These are phyloP conservation scores for Clitopilus hobsonii DNA, from an alignment of 768 basidiomycete species.

Conservation along the genomic window DNA sequence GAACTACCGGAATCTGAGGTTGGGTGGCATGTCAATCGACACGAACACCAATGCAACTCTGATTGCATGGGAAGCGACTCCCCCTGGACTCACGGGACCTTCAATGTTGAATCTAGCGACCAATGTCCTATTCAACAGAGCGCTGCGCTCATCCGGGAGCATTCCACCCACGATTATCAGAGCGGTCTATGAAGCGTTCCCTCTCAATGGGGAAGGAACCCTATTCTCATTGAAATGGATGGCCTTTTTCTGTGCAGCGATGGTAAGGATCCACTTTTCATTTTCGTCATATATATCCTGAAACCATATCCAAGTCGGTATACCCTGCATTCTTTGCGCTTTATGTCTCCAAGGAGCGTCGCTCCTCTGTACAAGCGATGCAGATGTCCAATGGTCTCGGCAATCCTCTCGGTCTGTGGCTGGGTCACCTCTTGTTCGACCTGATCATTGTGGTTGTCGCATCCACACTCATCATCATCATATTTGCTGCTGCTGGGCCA, in stretches of 20 bases:
- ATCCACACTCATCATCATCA: slow-evolving; percentile 57
- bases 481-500: slow-evolving; percentile 47
- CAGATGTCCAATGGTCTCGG: slow-evolving; percentile 74
- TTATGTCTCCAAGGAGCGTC: slow-evolving; percentile 71
- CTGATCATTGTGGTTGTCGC: slow-evolving; percentile 52
- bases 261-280: slow-evolving; percentile 41
- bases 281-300: not conserved
- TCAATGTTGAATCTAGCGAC: slow-evolving; percentile 63
- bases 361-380: slow-evolving; percentile 75
- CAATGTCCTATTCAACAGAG: slow-evolving; percentile 63
- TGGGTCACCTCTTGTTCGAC: slow-evolving; percentile 78
- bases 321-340: slow-evolving; percentile 81
- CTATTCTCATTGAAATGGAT: slow-evolving; percentile 68
- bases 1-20: slow-evolving; percentile 48
- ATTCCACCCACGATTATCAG: slow-evolving; percentile 46
- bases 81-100: slow-evolving; percentile 54
- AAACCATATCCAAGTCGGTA: slow-evolving; percentile 41
- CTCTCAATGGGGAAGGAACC: slow-evolving; percentile 49
- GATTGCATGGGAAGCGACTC: slow-evolving; percentile 67
- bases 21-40: slow-evolving; percentile 70
- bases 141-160: slow-evolving; percentile 48
- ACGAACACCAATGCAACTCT: slow-evolving; percentile 41
- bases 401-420: slow-evolving; percentile 67
- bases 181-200: slow-evolving; percentile 55
- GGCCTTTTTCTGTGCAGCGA: slow-evolving; percentile 66